Evolutionary conservation across 345 rosid species (phyloP), one percentile per base, ranked within the genome.

Genomic region (Toxicodendron radicans): DNA sequence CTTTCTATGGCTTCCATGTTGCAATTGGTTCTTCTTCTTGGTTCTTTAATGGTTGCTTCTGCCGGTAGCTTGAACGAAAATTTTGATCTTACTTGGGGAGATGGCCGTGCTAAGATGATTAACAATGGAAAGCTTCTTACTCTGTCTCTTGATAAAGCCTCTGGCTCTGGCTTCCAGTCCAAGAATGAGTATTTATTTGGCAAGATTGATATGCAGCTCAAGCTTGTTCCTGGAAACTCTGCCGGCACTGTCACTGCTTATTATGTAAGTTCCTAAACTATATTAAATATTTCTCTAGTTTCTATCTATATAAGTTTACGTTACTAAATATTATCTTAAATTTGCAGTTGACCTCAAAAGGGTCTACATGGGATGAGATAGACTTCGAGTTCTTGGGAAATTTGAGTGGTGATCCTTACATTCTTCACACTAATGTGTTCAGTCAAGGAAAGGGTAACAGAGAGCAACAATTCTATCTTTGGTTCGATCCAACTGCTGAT

Each of bases 361-460:
- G 91, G 64, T 78, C 89, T 10, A 67, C 86, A 2, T 87, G 92
- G 87, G 92, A 90, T 64, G 94, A 88, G 79, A 88, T 90, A 53
- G 92, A 88, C 75, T 90, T 86, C 3, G 92, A 90, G 73, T 90
- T 90, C 82, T 75, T 90, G 80, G 92, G 90, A 23, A 88, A 88
- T 64, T 71, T 82, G 24, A 82, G 85, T 71, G 92, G 92, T 0
- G 88, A 90, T 2, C 92, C 94, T 24, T 90, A 90, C 78, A 86
- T 79, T 64, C 85, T 87, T 35, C 94, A 90, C 69, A 88, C 92
- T 0, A 90, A 90, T 61, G 85, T 90, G 10, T 83, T 78, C 45
- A 79, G 73, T 33, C 88, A 84, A 74, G 94, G 92, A 54, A 85
- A 90, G 76, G 92, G 92, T 0, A 76, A 79, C 77, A 83, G 86